Conservation (phyloP, 2,329 filamentous ascomycete species). For the Zymoseptoria passerinii region DNA sequence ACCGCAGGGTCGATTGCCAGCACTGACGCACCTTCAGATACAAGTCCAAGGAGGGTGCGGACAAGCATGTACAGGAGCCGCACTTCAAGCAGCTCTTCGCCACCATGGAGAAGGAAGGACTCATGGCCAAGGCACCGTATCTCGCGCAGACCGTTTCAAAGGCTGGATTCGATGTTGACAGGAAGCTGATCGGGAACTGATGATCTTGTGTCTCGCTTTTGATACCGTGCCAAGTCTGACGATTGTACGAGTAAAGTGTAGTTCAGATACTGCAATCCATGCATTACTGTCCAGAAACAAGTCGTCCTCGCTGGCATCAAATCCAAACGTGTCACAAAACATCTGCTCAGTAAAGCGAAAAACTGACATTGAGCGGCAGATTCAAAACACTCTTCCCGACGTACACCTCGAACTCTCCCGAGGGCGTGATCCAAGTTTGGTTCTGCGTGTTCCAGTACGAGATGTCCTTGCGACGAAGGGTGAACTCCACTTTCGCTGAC, state of each 20-base stretch:
- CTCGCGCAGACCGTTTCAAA: constrained; percentile 15
- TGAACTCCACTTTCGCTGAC: constrained; percentile 28
- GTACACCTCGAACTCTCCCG: constrained; percentile 38
- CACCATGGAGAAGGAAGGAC: constrained; percentile 12
- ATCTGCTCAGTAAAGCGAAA: constrained; percentile 6
- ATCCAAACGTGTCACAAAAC: neutral
- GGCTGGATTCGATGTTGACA: constrained; percentile 17
- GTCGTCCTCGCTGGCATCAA: too few relatives aligned
- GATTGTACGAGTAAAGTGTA: neutral
- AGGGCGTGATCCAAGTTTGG: constrained; percentile 46
- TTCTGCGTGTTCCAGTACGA: constrained; percentile 42
- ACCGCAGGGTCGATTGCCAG: too few relatives aligned
- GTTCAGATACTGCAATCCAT: too few relatives aligned
- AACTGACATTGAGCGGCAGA: constrained; percentile 22
- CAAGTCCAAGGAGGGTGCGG: constrained; percentile 12
- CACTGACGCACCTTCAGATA: constrained; percentile 6
- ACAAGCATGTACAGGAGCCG: constrained; percentile 12
- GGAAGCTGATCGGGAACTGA: constrained; percentile 7
- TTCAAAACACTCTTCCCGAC: constrained; percentile 36
- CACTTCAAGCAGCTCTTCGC: constrained; percentile 17
- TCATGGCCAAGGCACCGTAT: constrained; percentile 14
- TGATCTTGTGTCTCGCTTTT: neutral
- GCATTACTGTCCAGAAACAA: too few relatives aligned
- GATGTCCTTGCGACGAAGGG: constrained; percentile 37
- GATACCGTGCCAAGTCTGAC: neutral